Evolutionary conservation across 2,329 filamentous ascomycete species (phyloP), one percentile per base, ranked within the genome.

Genomic region (Pseudocercospora eumusae): DNA sequence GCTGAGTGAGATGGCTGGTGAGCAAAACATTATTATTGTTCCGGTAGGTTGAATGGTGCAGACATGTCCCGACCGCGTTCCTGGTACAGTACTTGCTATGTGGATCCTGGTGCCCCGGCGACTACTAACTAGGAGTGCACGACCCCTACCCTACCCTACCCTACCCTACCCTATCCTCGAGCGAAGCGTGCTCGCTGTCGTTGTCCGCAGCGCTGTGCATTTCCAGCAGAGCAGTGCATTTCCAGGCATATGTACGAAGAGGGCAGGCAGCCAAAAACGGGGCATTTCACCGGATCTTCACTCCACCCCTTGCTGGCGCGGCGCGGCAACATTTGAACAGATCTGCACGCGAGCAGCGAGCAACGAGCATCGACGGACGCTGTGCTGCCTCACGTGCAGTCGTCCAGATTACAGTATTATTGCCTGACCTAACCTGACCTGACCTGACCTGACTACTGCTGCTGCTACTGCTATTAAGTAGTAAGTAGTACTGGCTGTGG

Each of bases 21-120:
- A 50, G 21, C 15, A 50, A 50, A 27, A 6, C 21, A n/a, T n/a
- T n/a, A n/a, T n/a, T n/a, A 50, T 50, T 27, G 45, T 50, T 50
- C 20, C 25, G 50, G 50, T 53, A 53, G 50, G 50, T 53, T 53
- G 50, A 53, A 53, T 53, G 18, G 50, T 53, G 50, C 50, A 54
- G 50, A 54, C 40, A 57, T 57, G 55, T 31, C 55, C 36, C 33
- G 42, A 57, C 55, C 55, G 40, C 55, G 40, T 57, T 57, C 55
- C 55, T 57, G 55, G 55, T 57, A 57, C 55, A 40, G 55, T 57
- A 57, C 55, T 31, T 57, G 36, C 42, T 28, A 13, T 31, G 55
- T 57, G 55, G 36, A 47, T 47, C 36, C 55, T 47, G 18, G 55
- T 20, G 20, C 40, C 55, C 55, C 36, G 55, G 36, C 55, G 55